Base-by-base conservation (phyloP, 1,284 basidiomycete species). In the Leccinum pachyderme region DNA sequence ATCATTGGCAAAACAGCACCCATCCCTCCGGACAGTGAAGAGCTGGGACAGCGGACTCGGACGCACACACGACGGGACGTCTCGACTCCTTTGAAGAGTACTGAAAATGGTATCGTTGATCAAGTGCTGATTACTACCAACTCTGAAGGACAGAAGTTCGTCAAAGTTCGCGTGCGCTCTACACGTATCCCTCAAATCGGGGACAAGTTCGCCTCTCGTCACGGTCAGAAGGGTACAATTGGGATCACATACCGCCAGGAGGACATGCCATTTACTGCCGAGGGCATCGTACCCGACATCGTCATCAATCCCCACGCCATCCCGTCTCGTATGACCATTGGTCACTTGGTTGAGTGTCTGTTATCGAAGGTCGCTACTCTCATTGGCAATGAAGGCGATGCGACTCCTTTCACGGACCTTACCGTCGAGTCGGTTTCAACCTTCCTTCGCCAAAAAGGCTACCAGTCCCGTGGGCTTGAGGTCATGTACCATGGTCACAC, bases 301-400 rank as follows among this genome's bases (percentile, higher is more conserved):
- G 86, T 99, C 77, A 99, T 99, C 76, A 99, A 99, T 69, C 96
- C 96, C 32, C 96, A 99, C 75, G 97, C 96, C 67, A 98, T 99
- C 76, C 96, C 96, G 5, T 98, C 96, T 58, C 96, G 97, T 78
- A 99, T 99, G 96, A 99, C 96, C 13, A 99, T 99, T 68, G 96
- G 96, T 13, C 97, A 99, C 76, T 87, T 99, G 82, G 95, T 99
- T 70, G 96, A 99, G 75, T 98, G 95, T 85, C 78, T 99, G 48
- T 78, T 99, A 47, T 95, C 92, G 32, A 99, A 99, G 73, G 89
- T 99, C 1, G 94, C 96, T 1, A 98, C 97, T 2, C 82, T 99
- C 57, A 91, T 94, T 51, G 96, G 97, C 43, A 91, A 94, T 59
- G 96, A 98, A 73, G 96, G 96, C 62, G 96, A 99, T 68, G 96